Conservation (phyloP, 2,329 filamentous ascomycete species). For the Graphilbum ipis-grandicollis region DNA sequence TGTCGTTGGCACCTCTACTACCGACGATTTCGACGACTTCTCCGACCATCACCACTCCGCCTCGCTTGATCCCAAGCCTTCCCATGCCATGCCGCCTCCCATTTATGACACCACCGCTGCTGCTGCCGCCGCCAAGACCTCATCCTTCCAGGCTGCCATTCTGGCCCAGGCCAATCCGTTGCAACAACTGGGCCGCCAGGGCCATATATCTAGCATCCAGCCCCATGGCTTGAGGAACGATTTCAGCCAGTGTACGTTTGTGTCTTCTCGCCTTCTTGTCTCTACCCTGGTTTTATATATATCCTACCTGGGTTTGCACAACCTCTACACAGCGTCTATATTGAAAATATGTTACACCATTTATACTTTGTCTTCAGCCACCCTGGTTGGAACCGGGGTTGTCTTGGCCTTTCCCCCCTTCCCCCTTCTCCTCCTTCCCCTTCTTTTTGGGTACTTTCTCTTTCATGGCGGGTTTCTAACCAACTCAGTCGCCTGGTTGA, state of each 20-base stretch:
- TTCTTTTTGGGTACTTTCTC: background rate
- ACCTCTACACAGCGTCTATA: too few species aligned
- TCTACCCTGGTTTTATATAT: background rate
- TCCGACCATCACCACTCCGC: conserved; percentile 29
- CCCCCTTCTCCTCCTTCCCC: conserved; percentile 28
- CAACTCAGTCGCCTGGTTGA: conserved; percentile 69
- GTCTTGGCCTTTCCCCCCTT: background rate
- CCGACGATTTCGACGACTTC: conserved; percentile 43
- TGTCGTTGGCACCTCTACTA: conserved; percentile 35
- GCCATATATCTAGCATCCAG: conserved; percentile 50
- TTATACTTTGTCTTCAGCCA: too few species aligned
- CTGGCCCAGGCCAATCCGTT: conserved; percentile 36
- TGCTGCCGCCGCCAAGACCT: conserved; percentile 11
- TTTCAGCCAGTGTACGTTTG: conserved; percentile 56
- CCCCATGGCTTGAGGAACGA: conserved; percentile 38
- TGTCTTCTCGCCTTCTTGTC: conserved; percentile 3
- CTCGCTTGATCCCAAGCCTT: conserved; percentile 33
- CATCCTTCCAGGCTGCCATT: too few species aligned
- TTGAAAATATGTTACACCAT: too few species aligned
- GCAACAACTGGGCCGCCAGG: conserved; percentile 51
- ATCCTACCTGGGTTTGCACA: too few species aligned
- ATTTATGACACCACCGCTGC: conserved; percentile 20
- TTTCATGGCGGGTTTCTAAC: conserved; percentile 43
- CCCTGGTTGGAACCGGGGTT: too few species aligned
- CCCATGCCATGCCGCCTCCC: conserved; percentile 37